Base-by-base conservation (phyloP, 2,329 filamentous ascomycete genomes). In the Claviceps arundinis region DNA sequence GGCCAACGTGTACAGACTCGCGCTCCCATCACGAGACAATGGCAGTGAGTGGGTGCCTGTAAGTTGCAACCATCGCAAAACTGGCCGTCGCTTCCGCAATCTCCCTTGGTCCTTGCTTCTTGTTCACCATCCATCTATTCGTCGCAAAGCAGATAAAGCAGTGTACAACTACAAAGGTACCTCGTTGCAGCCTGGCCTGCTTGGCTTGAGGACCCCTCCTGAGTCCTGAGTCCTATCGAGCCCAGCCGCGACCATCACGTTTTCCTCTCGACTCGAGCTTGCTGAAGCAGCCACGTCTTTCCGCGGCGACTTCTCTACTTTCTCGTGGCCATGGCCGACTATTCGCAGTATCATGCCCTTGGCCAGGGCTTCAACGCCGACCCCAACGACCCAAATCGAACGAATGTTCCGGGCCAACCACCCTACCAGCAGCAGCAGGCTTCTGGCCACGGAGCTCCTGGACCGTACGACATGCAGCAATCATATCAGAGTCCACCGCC, bases 341-440 rank as follows among this genome's bases (percentile, higher is more conserved):
- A 77, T 61, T 65, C 71, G 55, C 73, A 74, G 64, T 81, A 76
- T 60, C 75, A 80, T 59, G 68, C 74, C 61, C 70, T 80, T 50
- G 78, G 77, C 47, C 76, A 80, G 60, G 75, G 74, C 60, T 73
- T 77, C 56, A 71, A 72, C 55, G 60, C 71, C 59, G 76, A 82
- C 57, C 70, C 78, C 62, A 72, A 78, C 68, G 68, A 80, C 66
- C 69, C 76, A 61, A 68, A 73, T 68, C 65, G 70, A 64, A 71
- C 70, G 54, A 67, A 65, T 60, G 70, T 70, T 54, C 65, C 72
- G 54, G 71, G 73, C 57, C 78, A 80, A 60, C 73, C 76, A 52
- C 76, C 73, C 17, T 81, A 81, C 59, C 74, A 78, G 58, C 75
- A 76, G 57, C 61, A 76, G 57, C 61, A 64, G 50, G 41, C 50